phyloP scores from a whole-genome alignment of 108 stramenopile species.

The Schizochytrium sp. region DNA sequence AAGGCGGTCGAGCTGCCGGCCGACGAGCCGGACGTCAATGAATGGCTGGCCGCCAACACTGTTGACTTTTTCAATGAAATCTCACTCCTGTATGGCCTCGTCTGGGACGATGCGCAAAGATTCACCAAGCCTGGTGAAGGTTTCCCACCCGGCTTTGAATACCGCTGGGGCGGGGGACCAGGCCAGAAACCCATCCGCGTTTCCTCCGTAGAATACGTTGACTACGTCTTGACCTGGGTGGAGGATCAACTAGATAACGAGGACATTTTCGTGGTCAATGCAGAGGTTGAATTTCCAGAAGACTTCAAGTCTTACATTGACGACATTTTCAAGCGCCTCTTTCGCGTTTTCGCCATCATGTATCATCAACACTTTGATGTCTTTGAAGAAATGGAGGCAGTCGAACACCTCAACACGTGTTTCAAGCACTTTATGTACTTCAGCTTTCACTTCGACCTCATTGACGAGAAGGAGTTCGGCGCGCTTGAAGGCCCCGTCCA shows the following conservation, averaged over 20 bases:
- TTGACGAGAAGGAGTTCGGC: slow-evolving; percentile 14
- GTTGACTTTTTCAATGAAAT: too few species aligned
- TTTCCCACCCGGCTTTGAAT: slow-evolving; percentile 30
- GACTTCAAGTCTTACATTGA: slow-evolving; percentile 33
- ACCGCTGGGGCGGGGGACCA: slow-evolving; percentile 26
- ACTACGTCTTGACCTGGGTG: slow-evolving; percentile 53
- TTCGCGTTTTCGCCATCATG: slow-evolving; percentile 51
- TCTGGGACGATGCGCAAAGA: too few species aligned
- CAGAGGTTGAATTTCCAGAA: slow-evolving; percentile 23
- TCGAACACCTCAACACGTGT: slow-evolving; percentile 53
- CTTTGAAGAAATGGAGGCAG: slow-evolving; percentile 41
- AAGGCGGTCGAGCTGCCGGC: neutral
- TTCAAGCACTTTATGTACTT: slow-evolving; percentile 61
- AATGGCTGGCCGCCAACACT: neutral
- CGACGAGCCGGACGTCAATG: slow-evolving; percentile 10
- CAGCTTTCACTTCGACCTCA: slow-evolving; percentile 42
- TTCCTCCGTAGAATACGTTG: slow-evolving; percentile 40
- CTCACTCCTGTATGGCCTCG: too few species aligned
- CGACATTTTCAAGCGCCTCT: slow-evolving; percentile 44
- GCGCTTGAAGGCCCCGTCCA: slow-evolving; percentile 3
- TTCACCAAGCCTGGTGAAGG: neutral
- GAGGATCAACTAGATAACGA: slow-evolving; percentile 53
- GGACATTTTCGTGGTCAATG: neutral
- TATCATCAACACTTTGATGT: slow-evolving; percentile 39
- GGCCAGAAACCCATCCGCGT: neutral